Evolutionary conservation across 2,329 filamentous ascomycete genomes (phyloP), one percentile per base, ranked within the genome.

Genomic region (Geosmithia flava): DNA sequence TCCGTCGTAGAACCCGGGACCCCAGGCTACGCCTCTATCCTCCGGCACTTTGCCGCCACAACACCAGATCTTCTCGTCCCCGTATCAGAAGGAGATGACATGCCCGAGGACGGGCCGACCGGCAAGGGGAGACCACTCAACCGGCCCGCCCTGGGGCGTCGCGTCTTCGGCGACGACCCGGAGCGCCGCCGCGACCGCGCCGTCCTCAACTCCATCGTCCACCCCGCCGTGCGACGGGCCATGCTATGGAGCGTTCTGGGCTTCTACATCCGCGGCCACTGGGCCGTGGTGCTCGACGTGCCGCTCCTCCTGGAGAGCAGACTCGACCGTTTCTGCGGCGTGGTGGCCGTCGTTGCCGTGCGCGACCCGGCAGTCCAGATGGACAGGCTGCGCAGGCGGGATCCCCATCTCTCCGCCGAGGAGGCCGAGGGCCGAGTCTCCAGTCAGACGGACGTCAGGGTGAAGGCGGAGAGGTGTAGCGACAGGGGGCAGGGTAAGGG

Each of bases 1-100:
- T 78, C 93, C 64, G 93, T 97, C 51, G 91, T 98, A 62, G 88
- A 95, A 64, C 93, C 93, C 1, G 93, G 93, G 27, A 95, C 87
- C 6, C 61, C 76, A 13, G 91, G 85, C 56, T 96, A 97, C 72
- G 70, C 76, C 46, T 80, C 83, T 52, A 95, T 98, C 55, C 77
- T 97, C 41, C 67, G 74, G 19, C 74, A 95, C 66, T 98, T 98
- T 63, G 77, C 75, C 1, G 75, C 87, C 27, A 85, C 78, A 3
- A 96, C 90, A 0, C 89, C 91, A 0, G 89, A 96, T 50, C 78
- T 98, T 1, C 79, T 97, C 0, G 74, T 90, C 2, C 75, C 81
- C 0, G 59, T 67, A 3, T 71, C 74, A 1, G 65, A 69, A 11
- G n/a, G n/a, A n/a, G n/a, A 37, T 13, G 63, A 59, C n/a, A 72